phyloP scores from a whole-genome alignment of 2,329 filamentous ascomycete species.

The Thermothelomyces thermophilus region DNA sequence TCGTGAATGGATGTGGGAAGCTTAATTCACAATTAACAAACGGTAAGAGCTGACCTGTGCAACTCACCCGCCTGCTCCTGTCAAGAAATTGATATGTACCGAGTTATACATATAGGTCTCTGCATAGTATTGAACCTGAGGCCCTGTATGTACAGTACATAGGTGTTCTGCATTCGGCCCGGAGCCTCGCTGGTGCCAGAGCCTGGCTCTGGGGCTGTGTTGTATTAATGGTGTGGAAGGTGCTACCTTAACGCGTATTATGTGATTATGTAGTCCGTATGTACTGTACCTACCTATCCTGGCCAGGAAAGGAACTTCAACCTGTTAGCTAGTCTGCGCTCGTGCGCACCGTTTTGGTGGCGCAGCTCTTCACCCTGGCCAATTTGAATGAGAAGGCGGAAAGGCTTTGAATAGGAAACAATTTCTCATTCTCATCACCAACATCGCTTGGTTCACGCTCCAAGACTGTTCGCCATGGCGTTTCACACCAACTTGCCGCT shows the following conservation, averaged over 20 bases:
- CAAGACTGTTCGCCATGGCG: background rate
- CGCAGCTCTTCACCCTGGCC: background rate
- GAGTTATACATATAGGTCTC: too few relatives aligned
- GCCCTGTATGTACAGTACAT: too few relatives aligned
- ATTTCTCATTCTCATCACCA: background rate
- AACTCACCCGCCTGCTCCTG: too few relatives aligned
- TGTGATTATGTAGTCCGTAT: background rate
- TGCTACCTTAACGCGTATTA: too few relatives aligned
- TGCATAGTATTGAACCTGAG: background rate
- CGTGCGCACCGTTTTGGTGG: background rate
- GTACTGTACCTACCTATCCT: background rate
- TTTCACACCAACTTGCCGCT: background rate
- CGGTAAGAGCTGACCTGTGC: too few relatives aligned
- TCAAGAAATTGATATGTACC: too few relatives aligned
- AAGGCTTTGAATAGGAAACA: background rate
- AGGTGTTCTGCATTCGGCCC: background rate
- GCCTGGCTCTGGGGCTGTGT: background rate
- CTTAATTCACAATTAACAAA: too few relatives aligned
- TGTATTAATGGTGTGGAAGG: too few relatives aligned
- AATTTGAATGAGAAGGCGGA: background rate
- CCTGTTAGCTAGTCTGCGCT: background rate
- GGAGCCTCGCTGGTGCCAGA: background rate
- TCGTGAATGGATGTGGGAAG: too few relatives aligned
- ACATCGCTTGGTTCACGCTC: background rate
- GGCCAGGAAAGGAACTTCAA: background rate